Evolutionary conservation across 306 rosid genomes (phyloP).

Genomic region (Cicer bijugum): DNA sequence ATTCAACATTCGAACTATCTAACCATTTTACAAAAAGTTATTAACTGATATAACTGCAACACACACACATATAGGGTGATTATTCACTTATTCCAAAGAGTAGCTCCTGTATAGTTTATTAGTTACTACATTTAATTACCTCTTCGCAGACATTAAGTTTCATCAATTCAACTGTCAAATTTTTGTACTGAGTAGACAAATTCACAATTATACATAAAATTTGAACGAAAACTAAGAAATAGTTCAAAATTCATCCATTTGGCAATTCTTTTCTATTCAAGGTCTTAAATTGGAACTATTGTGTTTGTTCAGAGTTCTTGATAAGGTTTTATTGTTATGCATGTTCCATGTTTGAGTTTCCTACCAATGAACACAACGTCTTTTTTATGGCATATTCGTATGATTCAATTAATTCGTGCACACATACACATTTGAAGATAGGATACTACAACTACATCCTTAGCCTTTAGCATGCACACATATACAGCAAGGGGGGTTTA

Average conservation of each 20-base stretch:
- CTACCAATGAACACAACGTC: background rate
- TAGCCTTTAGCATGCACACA: conserved; percentile 9
- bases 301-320: background rate
- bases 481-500: background rate
- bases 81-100: background rate
- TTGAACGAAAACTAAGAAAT: background rate
- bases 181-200: background rate
- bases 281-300: background rate
- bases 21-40: background rate
- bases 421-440: conserved; percentile 23
- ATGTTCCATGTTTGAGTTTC: background rate
- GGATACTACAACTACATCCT: conserved; percentile 16
- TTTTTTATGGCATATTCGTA: background rate
- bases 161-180: background rate
- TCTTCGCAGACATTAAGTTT: background rate
- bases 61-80: background rate
- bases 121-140: background rate
- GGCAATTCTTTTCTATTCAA: conserved; percentile 10
- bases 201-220: background rate
- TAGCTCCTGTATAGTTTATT: background rate
- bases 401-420: conserved; percentile 15
- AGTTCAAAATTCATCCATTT: background rate
- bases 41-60: background rate
- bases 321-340: background rate
- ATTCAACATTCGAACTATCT: background rate